Base-by-base conservation (phyloP, 441 rosid genomes). In the Pelargonium fulgidum region DNA sequence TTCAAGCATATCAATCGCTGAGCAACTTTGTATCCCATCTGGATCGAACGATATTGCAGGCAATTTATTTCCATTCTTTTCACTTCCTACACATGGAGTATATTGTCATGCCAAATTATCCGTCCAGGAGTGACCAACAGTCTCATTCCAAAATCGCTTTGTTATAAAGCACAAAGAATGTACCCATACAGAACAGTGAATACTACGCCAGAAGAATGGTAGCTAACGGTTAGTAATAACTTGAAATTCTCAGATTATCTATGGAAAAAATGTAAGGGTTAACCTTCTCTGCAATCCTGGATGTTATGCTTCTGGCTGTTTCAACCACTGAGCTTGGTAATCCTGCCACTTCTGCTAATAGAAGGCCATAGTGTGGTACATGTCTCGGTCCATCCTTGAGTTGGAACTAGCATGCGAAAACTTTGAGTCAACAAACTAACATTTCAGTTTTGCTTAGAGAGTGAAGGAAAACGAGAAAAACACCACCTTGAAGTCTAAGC, bases 331-430 rank as follows among this genome's bases (percentile, higher is more conserved):
- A 77, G 76, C 73, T 80, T 36, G 99, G 98, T 71, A 94, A 75
- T 71, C 99, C 97, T n/a, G 98, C 97, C 62, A 84, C 88, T 77
- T 94, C 85, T 4, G 98, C 99, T 78, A 90, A 66, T 39, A 86
- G 77, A 79, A 92, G 97, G 76, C 99, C 96, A 66, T 90, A 94
- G 77, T 90, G 96, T 17, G 92, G 91, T 68, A 94, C 85, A 71
- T 80, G 86, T 68, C 83, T 81, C 0, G 79, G 86, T 70, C 99
- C 98, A 61, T 92, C 98, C 76, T 76, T 82, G 66, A 90, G 90
- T 89, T 86, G 89, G 79, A 90, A 92, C 98, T 94, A 80, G 52
- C 7, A 44, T 41, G 45, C 16, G 42, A 71, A 70, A 63, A 1
- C 66, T 71, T 65, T 20, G 47, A 63, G 75, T 69, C 64, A 50